Base-by-base conservation (phyloP, 768 basidiomycete species). In the Leccinum barrowsii region DNA sequence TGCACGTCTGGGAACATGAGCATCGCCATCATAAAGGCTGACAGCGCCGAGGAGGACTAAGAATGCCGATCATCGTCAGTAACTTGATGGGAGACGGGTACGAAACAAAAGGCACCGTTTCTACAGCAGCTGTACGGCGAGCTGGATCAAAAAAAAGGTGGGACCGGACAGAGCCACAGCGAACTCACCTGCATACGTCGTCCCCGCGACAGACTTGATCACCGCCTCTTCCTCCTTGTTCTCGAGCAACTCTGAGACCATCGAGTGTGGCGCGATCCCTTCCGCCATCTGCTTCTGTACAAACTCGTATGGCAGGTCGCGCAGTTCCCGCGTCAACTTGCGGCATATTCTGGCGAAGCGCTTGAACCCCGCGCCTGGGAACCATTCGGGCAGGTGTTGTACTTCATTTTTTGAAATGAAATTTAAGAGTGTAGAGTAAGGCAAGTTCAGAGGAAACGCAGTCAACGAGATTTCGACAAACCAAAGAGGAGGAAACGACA, bases 121-220 rank as follows among this genome's bases (percentile, higher is more conserved):
- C 64, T 13, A 67, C 63, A 26, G 65, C 62, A 40, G 61, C 68
- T 70, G 28, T 26, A 17, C 13, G 56, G 19, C 34, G 2, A 35
- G 4, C 17, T n/a, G 15, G 21, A 37, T 19, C n/a, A 3, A 11
- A 28, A 28, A 28, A 28, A 24, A 5, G 24, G 5, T 28, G 17
- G 10, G 32, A 34, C 35, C 15, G 0, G 37, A 37, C 37, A 17
- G 37, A 17, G 7, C 0, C 46, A 19, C 13, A 22, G 22, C 5
- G 21, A 35, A 42, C 61, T 50, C 50, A 74, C 75, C 70, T 7
- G 65, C 68, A 53, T 74, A 73, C 2, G 65, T 69, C 2, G 68
- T 70, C 1, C 70, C 72, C 7, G 69, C 70, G 22, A 73, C 66
- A n/a, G 62, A 67, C 56, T 69, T 68, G 52, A 73, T 71, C 4